Conservation (phyloP, 805 yeast species). For the Zygosaccharomyces bisporus region DNA sequence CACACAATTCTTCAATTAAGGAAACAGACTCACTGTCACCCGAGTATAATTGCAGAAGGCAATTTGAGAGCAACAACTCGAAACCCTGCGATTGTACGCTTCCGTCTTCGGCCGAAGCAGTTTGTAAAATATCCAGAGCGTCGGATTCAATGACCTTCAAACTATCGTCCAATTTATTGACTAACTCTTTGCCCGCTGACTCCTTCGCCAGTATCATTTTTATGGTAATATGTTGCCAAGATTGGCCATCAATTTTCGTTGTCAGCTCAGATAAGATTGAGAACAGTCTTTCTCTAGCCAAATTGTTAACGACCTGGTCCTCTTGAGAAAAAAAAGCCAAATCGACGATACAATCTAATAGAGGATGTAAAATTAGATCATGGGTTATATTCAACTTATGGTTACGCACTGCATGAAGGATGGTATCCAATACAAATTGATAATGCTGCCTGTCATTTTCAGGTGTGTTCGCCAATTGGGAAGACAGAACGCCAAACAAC, state of each 20-base stretch:
- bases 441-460: constrained; percentile 14
- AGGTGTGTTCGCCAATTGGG: constrained; percentile 6
- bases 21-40: constrained; percentile 75
- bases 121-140: constrained; percentile 47
- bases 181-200: constrained; percentile 26
- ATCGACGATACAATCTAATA: constrained; percentile 33
- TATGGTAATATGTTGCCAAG: constrained; percentile 59
- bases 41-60: constrained; percentile 67
- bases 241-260: constrained; percentile 31
- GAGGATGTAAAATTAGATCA: constrained; percentile 30
- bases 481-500: constrained; percentile 18
- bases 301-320: constrained; percentile 16
- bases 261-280: constrained; percentile 63
- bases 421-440: constrained; percentile 58
- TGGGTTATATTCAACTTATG: constrained; percentile 36
- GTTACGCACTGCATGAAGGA: constrained; percentile 49
- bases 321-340: constrained; percentile 34
- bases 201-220: constrained; percentile 35
- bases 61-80: constrained; percentile 73
- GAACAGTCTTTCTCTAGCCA: constrained; percentile 60
- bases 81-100: constrained; percentile 53
- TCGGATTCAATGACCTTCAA: constrained; percentile 46
- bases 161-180: constrained; percentile 54
- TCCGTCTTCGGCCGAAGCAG: constrained; percentile 33
- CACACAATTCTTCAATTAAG: constrained; percentile 63